These are phyloP conservation scores for Paraconiothyrium brasiliense DNA, from an alignment of 2,329 filamentous ascomycete species.

Conservation along the genomic window DNA sequence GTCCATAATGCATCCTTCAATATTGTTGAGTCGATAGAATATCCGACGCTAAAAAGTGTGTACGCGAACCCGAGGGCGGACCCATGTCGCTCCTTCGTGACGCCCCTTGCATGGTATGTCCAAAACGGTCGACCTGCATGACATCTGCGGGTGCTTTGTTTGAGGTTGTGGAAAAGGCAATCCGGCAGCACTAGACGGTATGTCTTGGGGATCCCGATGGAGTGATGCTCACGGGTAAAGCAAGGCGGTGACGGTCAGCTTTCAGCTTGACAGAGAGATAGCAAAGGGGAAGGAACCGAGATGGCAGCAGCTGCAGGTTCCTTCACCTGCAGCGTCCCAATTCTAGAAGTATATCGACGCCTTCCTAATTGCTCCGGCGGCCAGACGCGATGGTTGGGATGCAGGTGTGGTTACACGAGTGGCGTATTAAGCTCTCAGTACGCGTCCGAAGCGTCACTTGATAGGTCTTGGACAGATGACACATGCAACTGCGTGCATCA, in stretches of 20 bases:
- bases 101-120: conserved; percentile 1
- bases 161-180: background rate
- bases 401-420: background rate
- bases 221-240: background rate
- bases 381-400: background rate
- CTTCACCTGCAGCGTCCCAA: background rate
- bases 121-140: conserved; percentile 11
- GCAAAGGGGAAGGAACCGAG: background rate
- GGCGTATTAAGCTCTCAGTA: background rate
- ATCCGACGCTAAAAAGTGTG: background rate
- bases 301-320: background rate
- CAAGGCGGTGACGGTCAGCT: background rate
- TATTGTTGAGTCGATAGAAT: background rate
- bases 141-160: conserved; percentile 6
- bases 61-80: conserved; percentile 9
- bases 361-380: background rate
- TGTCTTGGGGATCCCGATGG: background rate
- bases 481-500: background rate
- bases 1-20: background rate
- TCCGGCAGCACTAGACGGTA: background rate
- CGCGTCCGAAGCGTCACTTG: background rate
- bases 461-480: background rate
- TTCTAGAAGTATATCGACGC: background rate
- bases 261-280: background rate
- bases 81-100: conserved; percentile 4